Evolutionary conservation across 345 rosid genomes (phyloP).

Genomic region (Isatis tinctoria): DNA sequence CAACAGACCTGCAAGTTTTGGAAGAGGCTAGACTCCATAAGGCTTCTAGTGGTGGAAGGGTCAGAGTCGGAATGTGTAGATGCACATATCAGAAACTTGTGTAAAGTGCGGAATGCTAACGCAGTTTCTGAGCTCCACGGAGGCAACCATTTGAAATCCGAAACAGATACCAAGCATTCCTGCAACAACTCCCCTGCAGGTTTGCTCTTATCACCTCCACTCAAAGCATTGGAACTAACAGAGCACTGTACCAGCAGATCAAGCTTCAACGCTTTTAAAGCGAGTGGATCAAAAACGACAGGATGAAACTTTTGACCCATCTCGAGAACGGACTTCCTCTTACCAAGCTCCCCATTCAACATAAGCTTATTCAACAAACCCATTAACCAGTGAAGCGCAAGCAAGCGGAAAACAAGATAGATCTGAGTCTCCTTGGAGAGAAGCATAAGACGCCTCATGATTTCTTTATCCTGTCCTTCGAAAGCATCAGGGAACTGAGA

Average conservation of each 20-base stretch:
- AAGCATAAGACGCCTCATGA: constrained; percentile 57
- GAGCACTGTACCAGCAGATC: constrained; percentile 78
- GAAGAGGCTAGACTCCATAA: constrained; percentile 57
- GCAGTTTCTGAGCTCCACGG: constrained; percentile 94
- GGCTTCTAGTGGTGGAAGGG: constrained; percentile 49
- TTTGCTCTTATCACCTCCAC: constrained; percentile 31
- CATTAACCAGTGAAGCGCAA: constrained; percentile 80
- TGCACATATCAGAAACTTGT: constrained; percentile 75
- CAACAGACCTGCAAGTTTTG: constrained; percentile 63
- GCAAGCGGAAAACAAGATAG: constrained; percentile 69
- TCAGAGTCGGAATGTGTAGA: constrained; percentile 64
- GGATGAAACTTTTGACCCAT: constrained; percentile 71
- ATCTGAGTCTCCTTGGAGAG: constrained; percentile 68
- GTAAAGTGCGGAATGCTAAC: constrained; percentile 76
- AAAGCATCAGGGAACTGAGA: constrained; percentile 60
- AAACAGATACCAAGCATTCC: constrained; percentile 68
- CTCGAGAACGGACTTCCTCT: constrained; percentile 48
- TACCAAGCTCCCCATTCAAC: constrained; percentile 42
- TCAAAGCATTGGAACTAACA: constrained; percentile 41
- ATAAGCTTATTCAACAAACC: constrained; percentile 55
- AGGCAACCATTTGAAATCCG: constrained; percentile 92
- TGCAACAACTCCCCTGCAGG: constrained; percentile 50
- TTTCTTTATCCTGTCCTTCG: constrained; percentile 74
- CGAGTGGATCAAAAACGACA: constrained; percentile 85
- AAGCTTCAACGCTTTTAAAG: constrained; percentile 79